Conservation (phyloP, 805 yeast species). For the Jamesozyma lodderae region DNA sequence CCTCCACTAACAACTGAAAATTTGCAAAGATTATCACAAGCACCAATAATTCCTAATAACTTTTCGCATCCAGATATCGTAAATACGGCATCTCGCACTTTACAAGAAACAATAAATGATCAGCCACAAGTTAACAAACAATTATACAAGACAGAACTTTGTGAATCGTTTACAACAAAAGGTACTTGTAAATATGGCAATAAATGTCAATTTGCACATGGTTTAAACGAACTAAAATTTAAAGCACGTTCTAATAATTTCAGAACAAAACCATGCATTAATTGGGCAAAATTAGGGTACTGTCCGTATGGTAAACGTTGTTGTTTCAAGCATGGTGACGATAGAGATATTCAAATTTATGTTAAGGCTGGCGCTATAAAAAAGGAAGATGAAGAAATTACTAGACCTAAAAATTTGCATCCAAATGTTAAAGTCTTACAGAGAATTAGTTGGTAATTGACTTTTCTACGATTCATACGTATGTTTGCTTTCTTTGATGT, state of each 20-base stretch:
- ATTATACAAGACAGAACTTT: constrained; percentile 83
- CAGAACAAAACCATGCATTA: constrained; percentile 85
- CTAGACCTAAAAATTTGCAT: constrained; percentile 17
- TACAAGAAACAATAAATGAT: constrained; percentile 1
- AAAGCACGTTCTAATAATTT: constrained; percentile 66
- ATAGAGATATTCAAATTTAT: constrained; percentile 25
- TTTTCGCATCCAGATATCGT: background rate
- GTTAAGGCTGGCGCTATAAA: constrained; percentile 17
- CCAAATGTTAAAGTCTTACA: constrained; percentile 26
- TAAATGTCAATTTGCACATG: constrained; percentile 94
- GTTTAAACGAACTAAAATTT: constrained; percentile 61
- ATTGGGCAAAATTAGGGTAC: constrained; percentile 72
- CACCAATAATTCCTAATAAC: background rate
- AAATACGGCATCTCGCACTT: background rate
- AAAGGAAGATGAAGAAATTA: background rate
- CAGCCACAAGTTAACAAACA: constrained; percentile 40
- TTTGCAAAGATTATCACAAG: constrained; percentile 14
- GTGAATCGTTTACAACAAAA: constrained; percentile 64
- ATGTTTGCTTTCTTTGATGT: too few relatives aligned
- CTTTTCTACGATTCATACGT: too few relatives aligned
- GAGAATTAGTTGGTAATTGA: constrained; percentile 25
- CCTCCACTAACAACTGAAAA: constrained; percentile 28
- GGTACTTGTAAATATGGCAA: constrained; percentile 79
- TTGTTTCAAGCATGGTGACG: constrained; percentile 74
- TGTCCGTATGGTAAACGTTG: constrained; percentile 89